phyloP scores from a whole-genome alignment of 306 rosid genomes.

The Vigna radiata region DNA sequence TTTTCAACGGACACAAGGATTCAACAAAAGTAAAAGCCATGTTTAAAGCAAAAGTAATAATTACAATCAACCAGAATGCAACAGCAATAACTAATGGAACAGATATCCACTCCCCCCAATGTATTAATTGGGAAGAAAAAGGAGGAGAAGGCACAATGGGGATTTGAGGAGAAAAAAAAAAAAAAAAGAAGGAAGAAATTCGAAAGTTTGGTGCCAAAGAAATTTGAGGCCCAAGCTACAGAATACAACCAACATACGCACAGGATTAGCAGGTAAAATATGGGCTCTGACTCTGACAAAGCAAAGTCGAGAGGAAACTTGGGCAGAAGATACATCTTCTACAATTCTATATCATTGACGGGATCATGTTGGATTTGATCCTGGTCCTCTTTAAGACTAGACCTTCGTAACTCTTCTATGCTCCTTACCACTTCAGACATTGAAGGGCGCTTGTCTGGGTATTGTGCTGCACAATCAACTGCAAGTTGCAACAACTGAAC shows the following conservation, averaged over 20 bases:
- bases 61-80: conserved; percentile 62
- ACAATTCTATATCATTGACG: conserved; percentile 44
- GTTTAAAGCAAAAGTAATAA: conserved; percentile 55
- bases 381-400: conserved; percentile 50
- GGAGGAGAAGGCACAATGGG: conserved; percentile 30
- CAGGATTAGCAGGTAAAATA: conserved; percentile 46
- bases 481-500: conserved; percentile 74
- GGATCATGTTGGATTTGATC: conserved; percentile 53
- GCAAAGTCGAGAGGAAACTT: conserved; percentile 31
- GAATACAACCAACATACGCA: conserved; percentile 45
- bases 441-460: conserved; percentile 73
- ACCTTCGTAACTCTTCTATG: conserved; percentile 60
- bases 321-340: conserved; percentile 44
- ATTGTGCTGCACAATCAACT: conserved; percentile 71
- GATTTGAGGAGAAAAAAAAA: conserved; percentile 23
- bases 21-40: conserved; percentile 48
- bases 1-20: conserved; percentile 34
- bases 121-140: conserved; percentile 39
- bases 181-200: conserved; percentile 32
- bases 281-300: conserved; percentile 42
- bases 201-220: conserved; percentile 42
- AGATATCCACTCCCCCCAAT: conserved; percentile 51
- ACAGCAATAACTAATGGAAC: conserved; percentile 56
- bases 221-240: conserved; percentile 48
- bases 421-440: conserved; percentile 58